These are phyloP conservation scores for Fusarium euwallaceae DNA, from an alignment of 2,329 filamentous ascomycete species.

Conservation along the genomic window DNA sequence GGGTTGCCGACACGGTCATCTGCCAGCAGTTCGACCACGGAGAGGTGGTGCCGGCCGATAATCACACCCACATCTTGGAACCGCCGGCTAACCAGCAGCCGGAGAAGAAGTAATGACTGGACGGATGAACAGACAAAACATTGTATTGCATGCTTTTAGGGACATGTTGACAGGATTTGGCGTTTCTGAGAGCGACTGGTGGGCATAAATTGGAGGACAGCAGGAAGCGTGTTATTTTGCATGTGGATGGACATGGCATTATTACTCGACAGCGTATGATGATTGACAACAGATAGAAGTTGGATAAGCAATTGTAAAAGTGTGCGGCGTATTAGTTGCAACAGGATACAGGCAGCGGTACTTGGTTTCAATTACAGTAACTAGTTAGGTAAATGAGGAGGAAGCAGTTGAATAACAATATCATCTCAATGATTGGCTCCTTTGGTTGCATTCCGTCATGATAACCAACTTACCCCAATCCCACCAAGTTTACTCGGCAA, in stretches of 20 bases:
- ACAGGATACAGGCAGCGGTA: conserved; percentile 11
- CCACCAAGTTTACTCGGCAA: conserved; percentile 8
- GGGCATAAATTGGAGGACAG: conserved; percentile 29
- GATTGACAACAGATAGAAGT: conserved; percentile 44
- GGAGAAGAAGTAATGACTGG: conserved; percentile 40
- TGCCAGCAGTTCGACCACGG: conserved; percentile 83
- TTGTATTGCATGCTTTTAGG: conserved; percentile 13
- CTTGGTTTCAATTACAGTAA: background rate
- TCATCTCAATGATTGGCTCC: conserved; percentile 4
- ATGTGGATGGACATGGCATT: conserved; percentile 24
- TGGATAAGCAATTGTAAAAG: conserved; percentile 40
- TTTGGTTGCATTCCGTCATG: background rate
- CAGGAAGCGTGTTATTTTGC: conserved; percentile 35
- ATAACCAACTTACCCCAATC: background rate
- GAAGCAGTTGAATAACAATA: conserved; percentile 22
- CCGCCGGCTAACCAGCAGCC: conserved; percentile 67
- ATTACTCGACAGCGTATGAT: conserved; percentile 32
- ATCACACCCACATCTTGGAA: conserved; percentile 89
- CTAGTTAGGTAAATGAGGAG: background rate
- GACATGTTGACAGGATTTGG: conserved; percentile 32
- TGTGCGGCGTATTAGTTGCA: conserved; percentile 23
- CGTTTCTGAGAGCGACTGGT: conserved; percentile 40
- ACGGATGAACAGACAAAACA: conserved; percentile 2
- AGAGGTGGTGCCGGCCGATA: conserved; percentile 76
- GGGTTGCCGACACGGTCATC: conserved; percentile 87